These are phyloP conservation scores for Penstemon barbatus DNA, from an alignment of 257 asterid genomes.

Conservation along the genomic window DNA sequence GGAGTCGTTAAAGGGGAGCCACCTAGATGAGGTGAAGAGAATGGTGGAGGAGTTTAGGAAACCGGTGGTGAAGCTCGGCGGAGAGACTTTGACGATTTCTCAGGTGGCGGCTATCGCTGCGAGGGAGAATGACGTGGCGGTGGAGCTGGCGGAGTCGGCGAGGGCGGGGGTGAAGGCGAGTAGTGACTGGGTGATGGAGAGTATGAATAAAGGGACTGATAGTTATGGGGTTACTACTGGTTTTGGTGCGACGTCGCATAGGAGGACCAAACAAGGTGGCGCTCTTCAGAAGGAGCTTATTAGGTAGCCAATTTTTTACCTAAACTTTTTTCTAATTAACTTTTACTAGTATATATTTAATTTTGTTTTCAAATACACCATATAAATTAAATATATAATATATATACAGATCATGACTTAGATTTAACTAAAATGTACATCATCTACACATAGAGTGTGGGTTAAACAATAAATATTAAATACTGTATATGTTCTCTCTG, in stretches of 20 bases:
- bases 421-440: too few species aligned
- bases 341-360: neutral
- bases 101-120: conserved; percentile 92
- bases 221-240: conserved; percentile 95
- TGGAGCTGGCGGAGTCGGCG: conserved; percentile 78
- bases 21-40: conserved; percentile 74
- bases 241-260: conserved; percentile 81
- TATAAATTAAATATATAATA: too few species aligned
- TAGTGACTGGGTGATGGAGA: conserved; percentile 94
- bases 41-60: conserved; percentile 84
- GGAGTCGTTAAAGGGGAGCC: conserved; percentile 75
- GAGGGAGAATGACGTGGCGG: conserved; percentile 52
- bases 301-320: conserved; percentile 44
- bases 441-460: too few species aligned
- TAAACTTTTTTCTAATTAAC: neutral
- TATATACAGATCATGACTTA: too few species aligned
- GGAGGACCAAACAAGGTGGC: conserved; percentile 87
- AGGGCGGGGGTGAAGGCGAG: conserved; percentile 89
- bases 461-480: too few species aligned
- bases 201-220: conserved; percentile 82
- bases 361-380: neutral
- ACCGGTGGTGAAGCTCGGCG: conserved; percentile 80
- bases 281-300: conserved; percentile 89
- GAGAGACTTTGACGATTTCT: conserved; percentile 63
- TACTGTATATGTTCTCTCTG: too few species aligned